Evolutionary conservation across 352 stramenopile genomes (phyloP), one percentile per base, ranked within the genome.

Genomic region (Peronospora belbahrii): DNA sequence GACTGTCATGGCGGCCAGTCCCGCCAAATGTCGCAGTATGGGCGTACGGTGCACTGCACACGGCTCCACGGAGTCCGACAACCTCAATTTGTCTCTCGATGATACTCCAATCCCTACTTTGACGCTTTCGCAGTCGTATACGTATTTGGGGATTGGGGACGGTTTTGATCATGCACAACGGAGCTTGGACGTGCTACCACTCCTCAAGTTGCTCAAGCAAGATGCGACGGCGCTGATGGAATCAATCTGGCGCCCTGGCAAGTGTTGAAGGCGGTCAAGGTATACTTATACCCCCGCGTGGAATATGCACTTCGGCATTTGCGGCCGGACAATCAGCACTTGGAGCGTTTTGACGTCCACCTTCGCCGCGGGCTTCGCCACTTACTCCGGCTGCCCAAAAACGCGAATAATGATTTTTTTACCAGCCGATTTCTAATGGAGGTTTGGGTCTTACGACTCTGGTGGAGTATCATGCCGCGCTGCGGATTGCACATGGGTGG

Each of bases 401-500:
- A 1, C 17, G 11, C 36, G 6, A 59, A 42, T 10, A 49, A 20
- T 2, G 4, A 0, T 52, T 53, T 35, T 59, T 59, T 24, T 53
- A 47, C 31, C 15, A 42, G 17, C 43, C 51, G 2, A 6, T 42
- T 10, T 57, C 40, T 38, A 23, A 40, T 8, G 40, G 33, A 1
- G 40, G 48, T 7, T 10, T 49, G 1, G 48, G 40, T 0, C n/a
- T 48, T 0, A n/a, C 48, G 9, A 18, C 42, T 0, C 28, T 58
- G 24, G 38, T 20, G 28, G 49, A 58, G 34, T 42, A 48, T 27
- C 42, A 47, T n/a, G 49, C 33, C 0, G 36, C 49, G 24, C 20
- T 52, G 2, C 42, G 43, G 22, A 9, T 59, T 0, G 36, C 18
- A 2, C 30, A 59, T 11, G 37, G 36, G 5, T 58, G 42, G 42